These are phyloP conservation scores for Tuber microsphaerosporum DNA, from an alignment of 495 filamentous ascomycete genomes.

Conservation along the genomic window DNA sequence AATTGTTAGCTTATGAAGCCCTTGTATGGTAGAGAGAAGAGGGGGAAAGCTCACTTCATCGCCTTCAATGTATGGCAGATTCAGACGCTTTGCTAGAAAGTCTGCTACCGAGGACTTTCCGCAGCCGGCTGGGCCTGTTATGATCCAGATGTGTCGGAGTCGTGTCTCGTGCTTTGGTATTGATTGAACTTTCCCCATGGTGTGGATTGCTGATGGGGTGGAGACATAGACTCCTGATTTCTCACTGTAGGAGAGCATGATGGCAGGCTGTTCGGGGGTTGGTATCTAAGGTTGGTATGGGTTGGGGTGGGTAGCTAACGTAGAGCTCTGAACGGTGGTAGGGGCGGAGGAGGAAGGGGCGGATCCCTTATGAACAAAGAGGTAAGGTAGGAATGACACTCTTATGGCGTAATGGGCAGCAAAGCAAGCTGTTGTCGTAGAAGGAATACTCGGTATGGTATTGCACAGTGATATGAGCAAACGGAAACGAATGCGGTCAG, in stretches of 20 bases:
- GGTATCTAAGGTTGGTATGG: constrained; percentile 2
- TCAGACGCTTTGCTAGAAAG: constrained; percentile 61
- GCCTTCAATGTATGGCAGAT: constrained; percentile 82
- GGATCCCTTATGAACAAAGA: background rate
- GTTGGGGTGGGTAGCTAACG: background rate
- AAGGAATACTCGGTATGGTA: background rate
- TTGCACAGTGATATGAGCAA: background rate
- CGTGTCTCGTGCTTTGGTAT: constrained; percentile 22
- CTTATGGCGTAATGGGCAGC: background rate
- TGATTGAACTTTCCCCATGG: constrained; percentile 29
- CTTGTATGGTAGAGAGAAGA: background rate
- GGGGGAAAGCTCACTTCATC: constrained; percentile 66
- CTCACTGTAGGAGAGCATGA: constrained; percentile 30
- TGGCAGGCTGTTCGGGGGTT: constrained; percentile 10
- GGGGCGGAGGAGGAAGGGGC: background rate
- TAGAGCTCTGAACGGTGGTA: background rate
- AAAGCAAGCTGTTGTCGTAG: background rate
- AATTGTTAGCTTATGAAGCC: constrained; percentile 19
- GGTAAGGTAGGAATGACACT: background rate
- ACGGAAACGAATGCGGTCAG: constrained; percentile 3
- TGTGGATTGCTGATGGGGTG: constrained; percentile 25
- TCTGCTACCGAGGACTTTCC: constrained; percentile 91
- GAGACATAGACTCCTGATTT: constrained; percentile 21
- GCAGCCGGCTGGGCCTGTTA: constrained; percentile 94
- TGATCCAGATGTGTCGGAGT: constrained; percentile 85